Evolutionary conservation across 202 grass and related monocot species (phyloP), one percentile per base, ranked within the genome.

Genomic region (Eragrostis tef): DNA sequence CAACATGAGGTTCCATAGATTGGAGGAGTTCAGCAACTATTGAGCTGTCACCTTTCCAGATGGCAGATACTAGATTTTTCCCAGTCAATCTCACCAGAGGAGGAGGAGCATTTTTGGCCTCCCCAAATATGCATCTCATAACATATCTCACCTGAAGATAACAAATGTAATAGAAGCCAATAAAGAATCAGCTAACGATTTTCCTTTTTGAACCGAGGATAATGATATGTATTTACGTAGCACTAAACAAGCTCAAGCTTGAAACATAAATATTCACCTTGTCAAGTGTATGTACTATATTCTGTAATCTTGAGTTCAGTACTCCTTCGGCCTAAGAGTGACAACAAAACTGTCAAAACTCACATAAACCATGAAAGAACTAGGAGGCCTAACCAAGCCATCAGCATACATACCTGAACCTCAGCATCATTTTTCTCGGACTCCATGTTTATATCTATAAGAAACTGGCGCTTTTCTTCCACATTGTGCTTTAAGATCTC

Each of bases 1-100:
- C 96, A 59, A 99, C 82, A 84, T 99, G 90, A 70, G 89, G 90
- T 83, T 87, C 87, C 93, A 99, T 99, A 15, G 90, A 88, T 71
- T 90, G 71, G 46, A 99, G 88, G 62, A 99, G 83, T 61, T 91
- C 85, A 22, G 87, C 82, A 71, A 99, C 96, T 29, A 96, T 78
- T 56, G 96, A 99, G 49, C 71, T 86, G 52, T 99, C 96, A 74
- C 93, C 93, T 79, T 93, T 99, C 96, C 96, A 99, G 67, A 99
- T 73, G 54, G 83, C 87, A 81, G 85, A 88, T 56, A 96, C 85
- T 79, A 93, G 77, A 74, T 62, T 85, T 90, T 78, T 92, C 48
- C 88, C 93, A 49, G 81, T 87, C 73, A 96, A 82, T 72, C 87
- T 93, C 83, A 91, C 92, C 63, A 99, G 74, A 57, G 96, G 96